These are phyloP conservation scores for Cicer cuneatum DNA, from an alignment of 306 rosid species.

Conservation along the genomic window DNA sequence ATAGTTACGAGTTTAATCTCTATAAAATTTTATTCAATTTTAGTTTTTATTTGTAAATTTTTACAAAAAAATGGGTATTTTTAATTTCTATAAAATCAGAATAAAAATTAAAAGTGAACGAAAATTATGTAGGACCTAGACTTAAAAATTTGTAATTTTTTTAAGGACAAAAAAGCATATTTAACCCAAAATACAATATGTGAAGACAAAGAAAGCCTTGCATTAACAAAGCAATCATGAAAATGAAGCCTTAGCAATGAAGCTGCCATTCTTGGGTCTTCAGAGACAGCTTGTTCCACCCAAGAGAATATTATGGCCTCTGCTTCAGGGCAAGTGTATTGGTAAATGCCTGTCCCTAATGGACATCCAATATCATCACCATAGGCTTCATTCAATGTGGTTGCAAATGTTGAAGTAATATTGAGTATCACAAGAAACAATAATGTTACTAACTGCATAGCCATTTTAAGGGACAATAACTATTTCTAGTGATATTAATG, in stretches of 20 bases:
- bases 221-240: slow-evolving; percentile 93
- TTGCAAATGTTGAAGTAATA: slow-evolving; percentile 47
- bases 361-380: slow-evolving; percentile 50
- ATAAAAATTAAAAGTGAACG: too few species aligned
- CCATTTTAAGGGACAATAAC: neutral
- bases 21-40: too few species aligned
- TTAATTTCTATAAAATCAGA: too few species aligned
- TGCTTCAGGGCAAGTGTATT: slow-evolving; percentile 65
- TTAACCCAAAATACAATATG: neutral
- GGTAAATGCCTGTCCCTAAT: slow-evolving; percentile 47
- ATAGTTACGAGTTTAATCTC: too few species aligned
- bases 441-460: slow-evolving; percentile 37
- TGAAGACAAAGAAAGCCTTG: slow-evolving; percentile 44
- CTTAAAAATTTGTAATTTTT: too few species aligned
- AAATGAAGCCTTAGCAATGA: slow-evolving; percentile 88
- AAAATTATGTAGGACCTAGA: too few species aligned
- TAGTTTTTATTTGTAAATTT: too few species aligned
- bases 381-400: slow-evolving; percentile 48
- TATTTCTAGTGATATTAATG: neutral
- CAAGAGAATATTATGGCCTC: slow-evolving; percentile 69
- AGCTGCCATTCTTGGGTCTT: slow-evolving; percentile 88
- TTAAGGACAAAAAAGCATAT: neutral
- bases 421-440: slow-evolving; percentile 51
- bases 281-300: slow-evolving; percentile 57
- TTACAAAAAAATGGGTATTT: too few species aligned